Conservation (phyloP, 176 grass and related monocot species). For the Avena insularis region DNA sequence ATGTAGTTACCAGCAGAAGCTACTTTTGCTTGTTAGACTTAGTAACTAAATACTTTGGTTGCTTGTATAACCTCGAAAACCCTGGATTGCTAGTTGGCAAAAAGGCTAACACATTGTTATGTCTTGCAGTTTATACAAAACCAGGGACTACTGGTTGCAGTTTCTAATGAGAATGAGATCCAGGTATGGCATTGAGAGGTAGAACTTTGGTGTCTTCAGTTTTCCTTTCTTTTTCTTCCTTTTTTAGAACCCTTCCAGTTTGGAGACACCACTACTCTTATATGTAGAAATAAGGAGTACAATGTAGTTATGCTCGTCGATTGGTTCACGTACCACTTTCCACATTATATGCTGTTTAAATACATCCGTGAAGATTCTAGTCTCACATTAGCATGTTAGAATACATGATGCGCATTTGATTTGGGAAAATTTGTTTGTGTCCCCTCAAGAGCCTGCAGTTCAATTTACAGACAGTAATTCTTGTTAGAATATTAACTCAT, state of each 20-base stretch:
- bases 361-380: conserved; percentile 3
- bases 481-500: background rate
- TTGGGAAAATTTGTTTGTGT: background rate
- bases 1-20: background rate
- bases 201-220: conserved; percentile 18
- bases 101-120: background rate
- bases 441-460: background rate
- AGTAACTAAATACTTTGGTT: background rate
- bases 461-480: background rate
- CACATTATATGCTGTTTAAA: conserved; percentile 1
- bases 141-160: conserved; percentile 75
- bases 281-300: background rate
- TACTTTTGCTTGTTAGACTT: background rate
- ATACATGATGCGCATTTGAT: background rate
- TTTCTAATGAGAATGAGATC: conserved; percentile 95
- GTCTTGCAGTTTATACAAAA: conserved; percentile 90
- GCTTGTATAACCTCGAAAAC: background rate
- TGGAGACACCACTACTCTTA: background rate
- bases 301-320: background rate
- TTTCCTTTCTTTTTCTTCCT: background rate
- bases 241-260: background rate
- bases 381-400: background rate
- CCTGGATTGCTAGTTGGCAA: background rate
- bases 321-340: background rate
- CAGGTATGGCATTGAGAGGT: conserved; percentile 54